Evolutionary conservation across 2,329 filamentous ascomycete species (phyloP).

Genomic region (Aspergillus ustus): DNA sequence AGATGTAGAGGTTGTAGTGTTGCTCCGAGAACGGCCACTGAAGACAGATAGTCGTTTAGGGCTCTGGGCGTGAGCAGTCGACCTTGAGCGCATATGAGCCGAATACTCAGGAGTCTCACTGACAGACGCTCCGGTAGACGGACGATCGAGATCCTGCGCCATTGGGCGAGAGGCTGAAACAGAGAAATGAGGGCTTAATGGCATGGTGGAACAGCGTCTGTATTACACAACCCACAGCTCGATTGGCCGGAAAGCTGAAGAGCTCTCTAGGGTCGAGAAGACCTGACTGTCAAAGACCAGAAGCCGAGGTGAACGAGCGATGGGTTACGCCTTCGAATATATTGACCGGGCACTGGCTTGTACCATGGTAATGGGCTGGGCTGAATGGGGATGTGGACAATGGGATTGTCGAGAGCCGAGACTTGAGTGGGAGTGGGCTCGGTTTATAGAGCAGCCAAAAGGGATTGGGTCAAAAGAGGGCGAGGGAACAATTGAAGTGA

Average conservation of each 20-base stretch:
- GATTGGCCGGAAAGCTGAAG: conserved; percentile 6
- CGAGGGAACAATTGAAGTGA: conserved; percentile 13
- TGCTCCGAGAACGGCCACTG: conserved; percentile 45
- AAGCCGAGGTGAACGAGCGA: conserved; percentile 14
- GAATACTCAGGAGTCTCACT: conserved; percentile 39
- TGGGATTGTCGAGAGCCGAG: conserved; percentile 8
- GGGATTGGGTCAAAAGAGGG: conserved; percentile 9
- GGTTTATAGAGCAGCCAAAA: conserved; percentile 7
- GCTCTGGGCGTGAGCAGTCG: conserved; percentile 40
- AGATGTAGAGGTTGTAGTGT: conserved; percentile 58
- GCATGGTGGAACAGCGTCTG: conserved; percentile 17
- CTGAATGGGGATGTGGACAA: conserved; percentile 6
- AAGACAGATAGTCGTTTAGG: conserved; percentile 48
- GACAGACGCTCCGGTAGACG: conserved; percentile 37
- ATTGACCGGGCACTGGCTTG: conserved; percentile 15
- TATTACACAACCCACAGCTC: conserved; percentile 6
- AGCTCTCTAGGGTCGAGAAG: background rate
- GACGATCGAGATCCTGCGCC: conserved; percentile 33
- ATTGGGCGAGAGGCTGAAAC: conserved; percentile 19
- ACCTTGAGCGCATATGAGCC: conserved; percentile 41
- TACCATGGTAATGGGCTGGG: conserved; percentile 23
- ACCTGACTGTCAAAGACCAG: background rate
- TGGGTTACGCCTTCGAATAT: conserved; percentile 23
- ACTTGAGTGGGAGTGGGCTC: conserved; percentile 6
- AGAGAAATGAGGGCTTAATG: conserved; percentile 19